These are phyloP conservation scores for Colletotrichum navitas DNA, from an alignment of 2,329 filamentous ascomycete species.

Conservation along the genomic window DNA sequence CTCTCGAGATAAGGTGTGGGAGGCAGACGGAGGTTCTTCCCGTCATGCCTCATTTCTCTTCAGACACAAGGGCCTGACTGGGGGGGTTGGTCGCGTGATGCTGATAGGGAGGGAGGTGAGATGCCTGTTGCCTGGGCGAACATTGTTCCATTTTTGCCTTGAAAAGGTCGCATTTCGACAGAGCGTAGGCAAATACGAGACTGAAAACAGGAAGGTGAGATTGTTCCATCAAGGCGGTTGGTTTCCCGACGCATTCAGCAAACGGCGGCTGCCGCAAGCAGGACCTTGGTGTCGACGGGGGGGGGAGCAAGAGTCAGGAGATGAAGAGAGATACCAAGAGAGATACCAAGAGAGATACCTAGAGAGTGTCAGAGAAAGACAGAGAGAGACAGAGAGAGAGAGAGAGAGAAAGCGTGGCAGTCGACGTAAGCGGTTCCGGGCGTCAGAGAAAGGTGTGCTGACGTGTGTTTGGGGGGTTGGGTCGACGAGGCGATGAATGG, in stretches of 20 bases:
- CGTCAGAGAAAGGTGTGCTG: constrained; percentile 1
- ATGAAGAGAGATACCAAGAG: no score
- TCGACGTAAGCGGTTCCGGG: not conserved
- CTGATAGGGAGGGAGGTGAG: not conserved
- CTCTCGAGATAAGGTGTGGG: not conserved
- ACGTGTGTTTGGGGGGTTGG: not conserved
- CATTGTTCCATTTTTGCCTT: not conserved
- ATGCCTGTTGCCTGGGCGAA: not conserved
- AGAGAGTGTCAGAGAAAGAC: no score
- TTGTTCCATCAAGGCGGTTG: not conserved
- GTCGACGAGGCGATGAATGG: no score
- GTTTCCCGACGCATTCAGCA: not conserved
- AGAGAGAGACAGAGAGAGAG: not conserved
- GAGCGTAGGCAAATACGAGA: not conserved
- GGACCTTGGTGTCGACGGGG: not conserved
- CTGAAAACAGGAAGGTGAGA: not conserved
- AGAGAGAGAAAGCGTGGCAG: not conserved
- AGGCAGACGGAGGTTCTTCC: constrained; percentile 1
- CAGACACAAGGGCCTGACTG: not conserved
- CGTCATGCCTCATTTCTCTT: not conserved
- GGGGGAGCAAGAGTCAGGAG: not conserved
- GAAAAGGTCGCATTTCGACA: not conserved
- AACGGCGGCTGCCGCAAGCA: not conserved
- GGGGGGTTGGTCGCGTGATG: constrained; percentile 3
- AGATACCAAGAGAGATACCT: no score